Evolutionary conservation across 164 flowering plant genomes (phyloP).

Genomic region (grape (Vitis vinifera)): DNA sequence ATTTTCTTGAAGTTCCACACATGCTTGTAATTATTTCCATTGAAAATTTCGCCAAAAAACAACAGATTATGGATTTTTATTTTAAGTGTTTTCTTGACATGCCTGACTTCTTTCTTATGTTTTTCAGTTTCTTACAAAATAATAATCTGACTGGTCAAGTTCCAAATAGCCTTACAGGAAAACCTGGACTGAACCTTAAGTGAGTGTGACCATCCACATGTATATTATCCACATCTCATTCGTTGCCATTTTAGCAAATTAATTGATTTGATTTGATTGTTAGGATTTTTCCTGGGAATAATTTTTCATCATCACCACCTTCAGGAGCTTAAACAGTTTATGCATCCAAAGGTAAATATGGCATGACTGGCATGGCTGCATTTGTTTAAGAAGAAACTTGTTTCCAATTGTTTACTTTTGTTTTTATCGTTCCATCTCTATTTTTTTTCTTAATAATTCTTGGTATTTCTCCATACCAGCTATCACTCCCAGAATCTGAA

Average conservation of each 20-base stretch:
- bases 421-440: too few relatives aligned
- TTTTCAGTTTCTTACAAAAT: conserved; percentile 72
- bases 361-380: background rate
- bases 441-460: too few relatives aligned
- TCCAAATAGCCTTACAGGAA: conserved; percentile 52
- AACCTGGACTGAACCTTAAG: conserved; percentile 65
- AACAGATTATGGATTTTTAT: background rate
- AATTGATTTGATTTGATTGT: conserved; percentile 16
- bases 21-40: too few relatives aligned
- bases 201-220: conserved; percentile 26
- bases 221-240: background rate
- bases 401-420: too few relatives aligned
- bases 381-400: background rate
- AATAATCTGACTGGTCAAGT: conserved; percentile 78
- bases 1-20: too few relatives aligned
- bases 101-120: conserved; percentile 11
- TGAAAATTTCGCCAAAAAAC: too few relatives aligned
- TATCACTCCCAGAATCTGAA: too few relatives aligned
- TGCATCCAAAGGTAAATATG: conserved; percentile 7
- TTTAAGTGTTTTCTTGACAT: background rate
- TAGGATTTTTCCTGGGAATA: conserved; percentile 74
- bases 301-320: conserved; percentile 40
- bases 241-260: conserved; percentile 7
- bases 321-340: conserved; percentile 20
- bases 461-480: too few relatives aligned